Evolutionary conservation across 179 eudicot species (phyloP), one percentile per base, ranked within the genome.

Genomic region (Nepenthes alata): DNA sequence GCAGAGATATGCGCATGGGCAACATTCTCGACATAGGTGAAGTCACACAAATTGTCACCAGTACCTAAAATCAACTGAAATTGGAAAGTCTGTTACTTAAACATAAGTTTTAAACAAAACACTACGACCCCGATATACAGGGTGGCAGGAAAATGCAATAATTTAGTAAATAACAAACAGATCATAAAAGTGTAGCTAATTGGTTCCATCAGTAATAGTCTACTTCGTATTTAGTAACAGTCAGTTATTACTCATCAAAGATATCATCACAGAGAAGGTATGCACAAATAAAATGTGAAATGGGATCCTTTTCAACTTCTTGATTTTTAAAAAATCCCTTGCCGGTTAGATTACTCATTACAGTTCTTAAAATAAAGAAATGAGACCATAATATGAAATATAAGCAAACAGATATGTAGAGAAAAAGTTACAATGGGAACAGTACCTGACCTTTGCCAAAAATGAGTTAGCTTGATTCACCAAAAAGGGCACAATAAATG

Each of bases 1-100:
- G 96, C 96, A 81, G 95, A 89, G 48, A 82, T 78, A 67, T 81
- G 88, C 25, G 93, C 96, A 80, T 91, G 95, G 61, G 98, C 89
- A 75, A 85, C 89, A 78, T 91, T 91, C 78, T 89, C 98, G 66
- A 91, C 90, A 67, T 81, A 89, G 59, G 95, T 89, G 75, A 89
- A 91, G 80, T 91, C 96, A 36, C 81, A 80, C 68, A 74, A 71
- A 71, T 51, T 86, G 52, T 77, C 78, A 59, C 84, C 87, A 69
- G 72, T 76, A 45, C 96, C 98, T 83, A 91, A 75, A 81, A 83
- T 76, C 72, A 89, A 85, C 98, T 91, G 95, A 78, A 81, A 87
- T 65, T 38, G 47, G n/a, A 60, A 66, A 61, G n/a, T 59, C 61
- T 77, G 72, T 74, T 72, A 78, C 73, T 75, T 63, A 52, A 75